Conservation (phyloP, 1,139 yeast genomes). For the Nadsonia starkeyi-henricii region DNA sequence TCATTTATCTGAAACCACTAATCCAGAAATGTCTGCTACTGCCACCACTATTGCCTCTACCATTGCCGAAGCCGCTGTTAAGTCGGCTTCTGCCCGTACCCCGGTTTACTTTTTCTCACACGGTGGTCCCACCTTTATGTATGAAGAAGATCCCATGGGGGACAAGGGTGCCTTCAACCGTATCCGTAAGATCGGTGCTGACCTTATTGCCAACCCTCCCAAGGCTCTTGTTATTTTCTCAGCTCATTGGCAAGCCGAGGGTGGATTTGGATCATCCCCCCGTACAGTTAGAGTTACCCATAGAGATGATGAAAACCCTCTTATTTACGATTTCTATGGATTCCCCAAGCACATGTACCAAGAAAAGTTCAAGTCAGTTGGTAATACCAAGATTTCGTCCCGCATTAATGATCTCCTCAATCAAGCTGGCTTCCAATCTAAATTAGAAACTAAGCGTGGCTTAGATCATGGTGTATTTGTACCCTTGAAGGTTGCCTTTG, state of each 20-base stretch:
- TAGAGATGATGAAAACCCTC: conserved; percentile 10
- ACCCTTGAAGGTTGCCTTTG: conserved; percentile 60
- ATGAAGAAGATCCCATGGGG: conserved; percentile 25
- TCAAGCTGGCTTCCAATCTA: conserved; percentile 32
- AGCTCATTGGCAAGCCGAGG: conserved; percentile 60
- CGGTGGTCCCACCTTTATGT: conserved; percentile 69
- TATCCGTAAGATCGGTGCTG: conserved; percentile 35
- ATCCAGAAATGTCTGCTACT: neutral
- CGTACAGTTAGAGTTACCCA: conserved; percentile 31
- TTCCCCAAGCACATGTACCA: conserved; percentile 52
- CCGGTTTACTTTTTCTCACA: conserved; percentile 62
- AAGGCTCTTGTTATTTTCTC: conserved; percentile 56
- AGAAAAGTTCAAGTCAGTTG: conserved; percentile 42
- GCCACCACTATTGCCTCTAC: neutral
- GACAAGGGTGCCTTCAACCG: conserved; percentile 47
- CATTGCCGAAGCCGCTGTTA: neutral
- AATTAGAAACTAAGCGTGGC: conserved; percentile 38
- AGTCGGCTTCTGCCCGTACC: conserved; percentile 1
- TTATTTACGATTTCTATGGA: conserved; percentile 62
- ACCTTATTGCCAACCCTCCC: conserved; percentile 30
- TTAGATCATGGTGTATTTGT: conserved; percentile 79
- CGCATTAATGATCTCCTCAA: conserved; percentile 31
- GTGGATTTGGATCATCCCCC: conserved; percentile 11
- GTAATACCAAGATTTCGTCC: conserved; percentile 31
- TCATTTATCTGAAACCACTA: too few species aligned